Percentiles rank a stretch among this genome's conserved stretches.
Evolutionary conservation across 306 rosid species (phyloP).

Genomic region (Cercis canadensis): DNA sequence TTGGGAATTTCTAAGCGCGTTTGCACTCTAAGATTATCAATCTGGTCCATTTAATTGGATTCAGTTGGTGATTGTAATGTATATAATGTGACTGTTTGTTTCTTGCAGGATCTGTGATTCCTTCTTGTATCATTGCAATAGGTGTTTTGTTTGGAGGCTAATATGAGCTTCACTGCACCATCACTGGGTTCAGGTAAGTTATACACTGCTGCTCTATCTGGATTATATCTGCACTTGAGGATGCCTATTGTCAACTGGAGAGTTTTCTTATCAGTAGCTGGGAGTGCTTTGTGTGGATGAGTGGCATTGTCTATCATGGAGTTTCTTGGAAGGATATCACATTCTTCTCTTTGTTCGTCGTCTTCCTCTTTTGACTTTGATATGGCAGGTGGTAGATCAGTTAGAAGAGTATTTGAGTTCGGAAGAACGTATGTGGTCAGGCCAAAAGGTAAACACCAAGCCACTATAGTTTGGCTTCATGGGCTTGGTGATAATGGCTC

Average conservation of each 20-base stretch:
- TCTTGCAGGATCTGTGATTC: conserved; percentile 56
- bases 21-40: not conserved
- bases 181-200: conserved; percentile 81
- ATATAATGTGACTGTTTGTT: conserved; percentile 23
- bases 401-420: conserved; percentile 72
- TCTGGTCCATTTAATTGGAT: conserved; percentile 16
- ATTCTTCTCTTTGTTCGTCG: conserved; percentile 6
- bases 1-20: conserved; percentile 13
- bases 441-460: conserved; percentile 99
- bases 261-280: not conserved
- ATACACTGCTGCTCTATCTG: conserved; percentile 23
- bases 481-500: conserved; percentile 99
- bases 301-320: conserved; percentile 5
- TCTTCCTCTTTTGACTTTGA: conserved; percentile 11
- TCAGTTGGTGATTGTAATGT: not conserved
- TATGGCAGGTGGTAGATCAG: conserved; percentile 67
- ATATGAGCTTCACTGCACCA: conserved; percentile 81
- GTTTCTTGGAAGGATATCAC: conserved; percentile 5
- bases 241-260: conserved; percentile 21
- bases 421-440: conserved; percentile 94
- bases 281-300: conserved; percentile 10
- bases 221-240: conserved; percentile 3
- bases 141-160: conserved; percentile 51
- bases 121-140: conserved; percentile 18
- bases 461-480: conserved; percentile 96